A percentile compares a stretch with the other conserved stretches of the same genome.
Evolutionary conservation across 306 rosid species (phyloP).

Genomic region (Oxytropis ochrocephala): DNA sequence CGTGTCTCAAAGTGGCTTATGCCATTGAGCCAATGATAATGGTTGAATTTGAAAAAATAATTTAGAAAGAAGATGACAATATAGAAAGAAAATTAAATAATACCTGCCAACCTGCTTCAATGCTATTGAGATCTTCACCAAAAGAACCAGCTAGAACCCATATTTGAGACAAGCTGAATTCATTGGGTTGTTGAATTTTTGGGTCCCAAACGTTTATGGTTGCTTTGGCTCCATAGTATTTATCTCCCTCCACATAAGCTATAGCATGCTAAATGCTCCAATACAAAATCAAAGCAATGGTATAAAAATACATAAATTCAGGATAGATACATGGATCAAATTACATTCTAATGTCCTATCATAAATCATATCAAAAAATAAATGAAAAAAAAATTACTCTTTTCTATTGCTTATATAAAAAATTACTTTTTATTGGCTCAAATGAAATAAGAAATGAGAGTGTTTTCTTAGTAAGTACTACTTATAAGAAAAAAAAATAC

Average conservation of each 20-base stretch:
- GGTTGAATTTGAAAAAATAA: background rate
- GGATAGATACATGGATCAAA: background rate
- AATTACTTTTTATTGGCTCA: background rate
- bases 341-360: background rate
- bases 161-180: conserved; percentile 56
- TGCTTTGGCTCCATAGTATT: conserved; percentile 52
- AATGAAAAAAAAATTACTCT: background rate
- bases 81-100: background rate
- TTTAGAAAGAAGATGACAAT: conserved; percentile 21
- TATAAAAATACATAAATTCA: conserved; percentile 12
- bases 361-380: background rate
- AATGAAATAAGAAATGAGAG: conserved; percentile 11
- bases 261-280: conserved; percentile 50
- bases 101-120: conserved; percentile 71
- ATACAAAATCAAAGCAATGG: conserved; percentile 5
- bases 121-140: conserved; percentile 51
- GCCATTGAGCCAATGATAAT: no score
- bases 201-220: conserved; percentile 63
- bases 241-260: conserved; percentile 45
- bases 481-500: no score
- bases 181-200: conserved; percentile 42
- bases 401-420: background rate
- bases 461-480: background rate
- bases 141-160: conserved; percentile 45
- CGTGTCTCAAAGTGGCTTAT: no score